Base-by-base conservation (phyloP, 306 rosid species). In the Rosa lucieae region DNA sequence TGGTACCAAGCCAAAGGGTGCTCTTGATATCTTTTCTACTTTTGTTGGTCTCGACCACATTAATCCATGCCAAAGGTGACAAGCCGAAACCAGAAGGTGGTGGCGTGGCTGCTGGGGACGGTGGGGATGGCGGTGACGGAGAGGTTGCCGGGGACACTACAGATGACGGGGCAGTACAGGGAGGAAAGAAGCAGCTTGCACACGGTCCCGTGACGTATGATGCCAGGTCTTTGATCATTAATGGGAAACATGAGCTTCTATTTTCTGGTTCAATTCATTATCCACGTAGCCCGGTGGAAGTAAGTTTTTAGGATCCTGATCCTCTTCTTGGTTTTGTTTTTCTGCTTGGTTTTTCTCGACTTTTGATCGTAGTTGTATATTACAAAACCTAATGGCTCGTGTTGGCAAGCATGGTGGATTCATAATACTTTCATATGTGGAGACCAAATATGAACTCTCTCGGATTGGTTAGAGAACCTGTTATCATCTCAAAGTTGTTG, bases 201-300 rank as follows among this genome's bases (percentile, higher is more conserved):
- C 17, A 35, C 0, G 72, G 79, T 10, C n/a, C 68, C 1, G 99
- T 94, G 8, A 84, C 87, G 9, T 92, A 92, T 70, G 97, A 92
- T 70, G 86, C 87, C 67, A 88, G 87, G 65, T 85, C 97, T 23
- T 14, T 94, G 73, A 39, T 87, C 10, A 44, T 94, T 74, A 67
- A 92, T 79, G 99, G 99, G 18, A 88, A 52, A 76, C 78, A 88
- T 4, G 87, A 89, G 78, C 93, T 94, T 79, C 76, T 94, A 11
- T 87, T 85, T 82, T 94, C 99, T 0, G 99, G 97, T 37, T 92
- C 99, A 42, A 82, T 94, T 65, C 99, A 94, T 82, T 94, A 94
- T 84, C 59, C 99, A 0, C 89, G 97, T 43, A 91, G 97, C 78
- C 84, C 97, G 0, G 90, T 92, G 0, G 95, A 91, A 8, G 94